These are phyloP conservation scores for Ustulina deusta DNA, from an alignment of 2,329 filamentous ascomycete species.

Conservation along the genomic window DNA sequence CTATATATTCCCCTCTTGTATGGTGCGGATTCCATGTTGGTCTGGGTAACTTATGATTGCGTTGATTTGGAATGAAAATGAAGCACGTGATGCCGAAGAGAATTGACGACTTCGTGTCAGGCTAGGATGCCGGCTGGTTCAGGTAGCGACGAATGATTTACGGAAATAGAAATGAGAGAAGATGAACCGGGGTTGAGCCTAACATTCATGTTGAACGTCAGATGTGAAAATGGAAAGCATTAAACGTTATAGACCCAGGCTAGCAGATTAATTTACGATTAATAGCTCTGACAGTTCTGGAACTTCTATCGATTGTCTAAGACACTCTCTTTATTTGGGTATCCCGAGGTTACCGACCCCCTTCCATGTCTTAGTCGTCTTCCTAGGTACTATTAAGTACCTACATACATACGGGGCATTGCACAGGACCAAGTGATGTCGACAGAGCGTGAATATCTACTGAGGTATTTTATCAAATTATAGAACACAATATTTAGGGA, in stretches of 20 bases:
- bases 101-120: not conserved
- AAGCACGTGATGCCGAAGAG: constrained; percentile 20
- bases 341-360: no score
- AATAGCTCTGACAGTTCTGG: not conserved
- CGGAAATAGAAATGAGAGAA: constrained; percentile 20
- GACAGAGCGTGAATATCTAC: not conserved
- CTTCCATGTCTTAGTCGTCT: not conserved
- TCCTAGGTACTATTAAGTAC: not conserved
- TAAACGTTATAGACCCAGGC: no score
- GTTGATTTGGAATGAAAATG: constrained; percentile 26
- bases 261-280: not conserved
- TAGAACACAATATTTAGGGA: not conserved
- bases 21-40: constrained; percentile 29
- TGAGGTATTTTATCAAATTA: not conserved
- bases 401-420: not conserved
- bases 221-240: constrained; percentile 27
- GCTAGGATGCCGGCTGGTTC: constrained; percentile 1
- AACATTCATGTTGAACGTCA: constrained; percentile 6
- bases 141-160: constrained; percentile 28
- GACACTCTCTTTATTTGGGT: constrained; percentile 6
- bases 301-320: not conserved
- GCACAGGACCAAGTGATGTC: not conserved
- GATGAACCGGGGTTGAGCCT: not conserved
- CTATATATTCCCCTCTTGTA: constrained; percentile 28
- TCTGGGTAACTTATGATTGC: constrained; percentile 32